A percentile compares a stretch with the other conserved stretches of the same genome.
These are phyloP conservation scores for Lyophyllum decastes DNA, from an alignment of 768 basidiomycete species.

Conservation along the genomic window DNA sequence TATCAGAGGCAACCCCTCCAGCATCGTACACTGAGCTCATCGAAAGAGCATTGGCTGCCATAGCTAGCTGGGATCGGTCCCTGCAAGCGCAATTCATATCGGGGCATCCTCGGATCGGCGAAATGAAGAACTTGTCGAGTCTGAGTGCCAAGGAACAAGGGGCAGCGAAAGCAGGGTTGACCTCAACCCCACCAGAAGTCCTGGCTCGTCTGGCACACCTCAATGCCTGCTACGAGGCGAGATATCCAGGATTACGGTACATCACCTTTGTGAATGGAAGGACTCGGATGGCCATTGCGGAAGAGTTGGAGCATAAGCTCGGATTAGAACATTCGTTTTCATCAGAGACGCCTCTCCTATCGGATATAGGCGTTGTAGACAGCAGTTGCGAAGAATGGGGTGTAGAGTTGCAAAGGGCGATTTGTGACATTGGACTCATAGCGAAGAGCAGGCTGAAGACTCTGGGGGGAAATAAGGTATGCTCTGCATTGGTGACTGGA, in stretches of 20 bases:
- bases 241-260: conserved; percentile 77
- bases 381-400: conserved; percentile 53
- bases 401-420: conserved; percentile 69
- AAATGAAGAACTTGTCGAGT: conserved; percentile 69
- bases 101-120: conserved; percentile 91
- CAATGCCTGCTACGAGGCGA: conserved; percentile 74
- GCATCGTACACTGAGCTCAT: conserved; percentile 58
- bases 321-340: conserved; percentile 52
- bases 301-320: conserved; percentile 78
- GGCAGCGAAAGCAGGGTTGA: conserved; percentile 32
- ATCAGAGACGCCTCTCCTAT: conserved; percentile 39
- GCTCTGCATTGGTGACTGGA: neutral
- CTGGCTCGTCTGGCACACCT: conserved; percentile 71
- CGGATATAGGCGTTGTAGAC: conserved; percentile 37
- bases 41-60: conserved; percentile 46
- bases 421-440: conserved; percentile 73
- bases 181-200: conserved; percentile 71
- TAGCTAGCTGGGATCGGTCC: conserved; percentile 52
- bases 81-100: conserved; percentile 67
- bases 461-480: conserved; percentile 39
- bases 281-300: conserved; percentile 64
- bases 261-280: conserved; percentile 94
- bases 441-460: conserved; percentile 66
- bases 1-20: conserved; percentile 26
- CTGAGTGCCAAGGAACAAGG: conserved; percentile 85